Evolutionary conservation across 1,284 basidiomycete genomes (phyloP), one percentile per base, ranked within the genome.

Genomic region (Fomitiporia mediterranea): DNA sequence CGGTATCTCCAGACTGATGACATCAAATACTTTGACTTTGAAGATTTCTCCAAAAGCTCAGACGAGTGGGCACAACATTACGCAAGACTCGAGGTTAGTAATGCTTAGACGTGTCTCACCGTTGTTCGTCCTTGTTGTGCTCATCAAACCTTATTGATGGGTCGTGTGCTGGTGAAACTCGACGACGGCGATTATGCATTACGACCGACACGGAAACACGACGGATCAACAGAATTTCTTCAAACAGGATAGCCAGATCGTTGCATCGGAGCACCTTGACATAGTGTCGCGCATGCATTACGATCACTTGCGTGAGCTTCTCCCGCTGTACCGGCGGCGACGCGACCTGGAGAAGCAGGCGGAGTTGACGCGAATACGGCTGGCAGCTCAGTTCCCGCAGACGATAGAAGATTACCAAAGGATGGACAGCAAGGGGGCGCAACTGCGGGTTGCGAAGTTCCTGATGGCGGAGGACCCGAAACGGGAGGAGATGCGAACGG

Each of bases 381-480:
- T 69, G 2, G 76, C 79, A 32, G 67, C 70, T 2, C 70, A 70
- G 53, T 86, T 87, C 60, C 85, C 84, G 0, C 59, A 63, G 19
- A 73, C 69, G 32, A 61, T 73, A 15, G 69, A 66, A 4, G 79
- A 81, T 7, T 86, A 77, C 62, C 62, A 70, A 2, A 57, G 53
- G 5, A 66, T 70, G 19, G 74, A 70, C 40, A 67, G 74, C 15
- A 73, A 72, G 34, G 80, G 82, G 39, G 65, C 73, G 0, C 76
- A 80, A 66, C 63, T 79, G 21, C 76, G 79, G 2, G 70, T 79
- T 5, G 82, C 81, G 7, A 70, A 69, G 51, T 85, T 82, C 62
- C 66, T 87, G 42, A 63, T 67, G 8, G 63, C 70, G 1, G 69
- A 78, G 40, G 57, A 57, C 7, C 49, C 55, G 11, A 68, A 68